A percentile compares a stretch with the other conserved stretches of the same genome.
phyloP scores from a whole-genome alignment of 345 rosid genomes.

The Eucalyptus fibrosa region DNA sequence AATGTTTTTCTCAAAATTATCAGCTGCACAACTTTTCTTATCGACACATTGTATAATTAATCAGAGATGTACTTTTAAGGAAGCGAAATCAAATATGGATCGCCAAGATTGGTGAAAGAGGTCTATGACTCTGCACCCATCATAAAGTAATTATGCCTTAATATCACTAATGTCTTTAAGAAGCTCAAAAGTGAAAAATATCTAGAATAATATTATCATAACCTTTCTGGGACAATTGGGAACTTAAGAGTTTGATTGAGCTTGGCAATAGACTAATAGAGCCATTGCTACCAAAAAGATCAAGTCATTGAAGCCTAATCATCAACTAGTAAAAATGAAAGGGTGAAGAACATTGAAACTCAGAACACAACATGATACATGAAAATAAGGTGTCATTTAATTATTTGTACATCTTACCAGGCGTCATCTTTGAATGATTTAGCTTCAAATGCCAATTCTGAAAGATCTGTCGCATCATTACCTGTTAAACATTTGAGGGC shows the following conservation, averaged over 20 bases:
- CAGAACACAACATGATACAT: background rate
- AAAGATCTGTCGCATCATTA: background rate
- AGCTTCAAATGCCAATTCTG: constrained; percentile 72
- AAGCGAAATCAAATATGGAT: background rate
- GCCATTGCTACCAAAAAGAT: background rate
- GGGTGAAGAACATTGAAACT: background rate
- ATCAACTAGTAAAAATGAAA: background rate
- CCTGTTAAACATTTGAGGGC: background rate
- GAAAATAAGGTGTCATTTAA: background rate
- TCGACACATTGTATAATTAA: background rate
- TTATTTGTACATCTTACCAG: constrained; percentile 31
- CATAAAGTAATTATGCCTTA: background rate
- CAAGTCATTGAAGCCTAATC: background rate
- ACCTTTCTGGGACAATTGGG: background rate
- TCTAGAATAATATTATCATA: background rate
- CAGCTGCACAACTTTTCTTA: background rate
- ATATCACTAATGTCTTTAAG: background rate
- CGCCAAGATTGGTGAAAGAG: background rate
- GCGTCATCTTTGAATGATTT: constrained; percentile 59
- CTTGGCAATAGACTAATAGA: background rate
- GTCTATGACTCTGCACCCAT: background rate
- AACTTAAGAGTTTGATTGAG: background rate
- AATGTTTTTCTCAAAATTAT: background rate
- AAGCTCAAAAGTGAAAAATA: background rate
- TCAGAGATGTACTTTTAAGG: background rate